Percentiles rank a stretch among this genome's conserved stretches.
These are phyloP conservation scores for Pyronema omphalodes DNA, from an alignment of 495 filamentous ascomycete species.

Conservation along the genomic window DNA sequence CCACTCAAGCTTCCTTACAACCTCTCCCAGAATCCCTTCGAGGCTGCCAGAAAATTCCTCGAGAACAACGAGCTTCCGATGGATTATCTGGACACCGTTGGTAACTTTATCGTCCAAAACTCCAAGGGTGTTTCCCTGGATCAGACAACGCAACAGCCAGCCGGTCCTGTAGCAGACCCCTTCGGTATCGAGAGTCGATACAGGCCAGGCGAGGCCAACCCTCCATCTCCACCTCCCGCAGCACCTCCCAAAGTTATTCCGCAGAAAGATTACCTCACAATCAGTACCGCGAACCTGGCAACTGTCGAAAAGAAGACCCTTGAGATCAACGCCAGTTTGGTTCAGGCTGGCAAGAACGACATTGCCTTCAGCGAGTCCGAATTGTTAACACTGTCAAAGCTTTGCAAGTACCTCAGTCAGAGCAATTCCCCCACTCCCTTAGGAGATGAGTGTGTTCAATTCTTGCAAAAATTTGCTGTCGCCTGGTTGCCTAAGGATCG, in stretches of 20 bases:
- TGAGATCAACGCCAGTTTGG: conserved; percentile 49
- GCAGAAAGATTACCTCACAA: conserved; percentile 68
- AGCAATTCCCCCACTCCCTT: conserved; percentile 18
- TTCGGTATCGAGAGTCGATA: conserved; percentile 65
- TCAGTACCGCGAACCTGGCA: conserved; percentile 39
- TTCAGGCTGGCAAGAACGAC: conserved; percentile 51
- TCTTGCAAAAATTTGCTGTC: conserved; percentile 49
- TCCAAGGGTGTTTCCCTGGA: conserved; percentile 73
- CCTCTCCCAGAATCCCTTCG: conserved; percentile 77
- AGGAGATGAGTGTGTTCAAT: conserved; percentile 33
- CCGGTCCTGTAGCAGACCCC: conserved; percentile 37
- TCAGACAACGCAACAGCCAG: conserved; percentile 26
- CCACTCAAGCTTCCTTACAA: conserved; percentile 90
- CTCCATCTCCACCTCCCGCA: conserved; percentile 20
- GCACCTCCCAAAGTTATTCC: conserved; percentile 49
- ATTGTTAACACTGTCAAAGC: conserved; percentile 35
- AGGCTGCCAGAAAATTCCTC: conserved; percentile 81
- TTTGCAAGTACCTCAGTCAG: conserved; percentile 41
- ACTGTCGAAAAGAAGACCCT: conserved; percentile 55
- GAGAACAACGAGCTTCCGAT: conserved; percentile 79
- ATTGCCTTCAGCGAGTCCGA: conserved; percentile 55
- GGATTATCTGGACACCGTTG: conserved; percentile 79
- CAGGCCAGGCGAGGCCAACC: conserved; percentile 44
- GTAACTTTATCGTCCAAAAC: conserved; percentile 81
- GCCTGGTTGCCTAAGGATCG: conserved; percentile 60